phyloP scores from a whole-genome alignment of 164 flowering plant species.

The grape (Vitis vinifera) region DNA sequence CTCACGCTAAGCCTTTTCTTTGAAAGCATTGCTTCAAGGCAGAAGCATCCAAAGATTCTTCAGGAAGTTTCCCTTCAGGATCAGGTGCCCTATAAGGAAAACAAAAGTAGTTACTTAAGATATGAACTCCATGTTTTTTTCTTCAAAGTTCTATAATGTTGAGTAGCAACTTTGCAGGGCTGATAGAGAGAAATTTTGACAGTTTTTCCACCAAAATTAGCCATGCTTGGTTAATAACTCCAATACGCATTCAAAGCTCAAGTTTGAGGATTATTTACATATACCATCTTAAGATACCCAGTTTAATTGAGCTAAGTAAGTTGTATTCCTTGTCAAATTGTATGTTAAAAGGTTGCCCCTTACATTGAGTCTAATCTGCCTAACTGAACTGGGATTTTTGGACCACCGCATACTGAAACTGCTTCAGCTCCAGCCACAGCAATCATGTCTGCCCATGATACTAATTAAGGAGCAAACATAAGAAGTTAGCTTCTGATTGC shows the following conservation, averaged over 20 bases:
- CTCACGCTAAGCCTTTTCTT: conserved; percentile 91
- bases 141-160: too few relatives aligned
- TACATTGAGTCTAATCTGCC: conserved; percentile 86
- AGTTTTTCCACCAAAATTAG: background rate
- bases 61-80: conserved; percentile 86
- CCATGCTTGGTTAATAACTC: background rate
- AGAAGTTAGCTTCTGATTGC: conserved; percentile 9
- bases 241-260: background rate
- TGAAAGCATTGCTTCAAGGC: conserved; percentile 70
- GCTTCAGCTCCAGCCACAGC: conserved; percentile 93
- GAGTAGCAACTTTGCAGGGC: background rate
- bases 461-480: conserved; percentile 31
- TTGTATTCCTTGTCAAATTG: background rate
- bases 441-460: conserved; percentile 93
- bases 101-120: background rate
- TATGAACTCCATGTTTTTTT: background rate
- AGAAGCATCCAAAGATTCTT: conserved; percentile 74
- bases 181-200: background rate
- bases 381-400: conserved; percentile 60
- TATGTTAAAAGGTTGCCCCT: conserved; percentile 9
- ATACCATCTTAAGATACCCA: background rate
- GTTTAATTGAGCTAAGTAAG: background rate
- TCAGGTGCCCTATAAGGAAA: conserved; percentile 62
- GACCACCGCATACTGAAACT: conserved; percentile 86
- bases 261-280: background rate